A percentile compares a stretch with the other conserved stretches of the same genome.
Evolutionary conservation across 441 rosid species (phyloP).

Genomic region (Brassica balearica): DNA sequence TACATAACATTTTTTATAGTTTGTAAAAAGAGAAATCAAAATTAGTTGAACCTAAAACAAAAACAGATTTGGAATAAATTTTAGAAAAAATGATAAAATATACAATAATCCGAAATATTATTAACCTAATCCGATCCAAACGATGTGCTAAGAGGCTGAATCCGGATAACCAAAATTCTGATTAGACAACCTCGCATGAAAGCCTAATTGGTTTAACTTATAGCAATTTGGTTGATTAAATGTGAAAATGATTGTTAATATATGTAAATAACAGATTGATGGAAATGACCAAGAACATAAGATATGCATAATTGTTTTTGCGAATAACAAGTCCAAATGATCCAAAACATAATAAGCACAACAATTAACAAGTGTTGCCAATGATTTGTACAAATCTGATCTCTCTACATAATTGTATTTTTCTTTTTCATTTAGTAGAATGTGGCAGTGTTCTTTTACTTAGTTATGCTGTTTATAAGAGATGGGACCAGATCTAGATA

Average conservation of each 20-base stretch:
- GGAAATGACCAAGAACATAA: neutral
- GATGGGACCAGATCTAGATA: constrained; percentile 96
- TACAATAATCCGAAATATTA: no score
- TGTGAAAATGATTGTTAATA: neutral
- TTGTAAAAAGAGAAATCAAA: no score
- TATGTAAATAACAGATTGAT: neutral
- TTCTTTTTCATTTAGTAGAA: neutral
- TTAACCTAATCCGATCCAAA: neutral
- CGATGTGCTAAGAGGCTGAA: neutral
- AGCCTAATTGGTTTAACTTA: neutral
- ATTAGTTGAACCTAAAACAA: neutral
- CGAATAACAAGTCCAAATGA: constrained; percentile 25
- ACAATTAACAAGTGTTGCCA: constrained; percentile 13
- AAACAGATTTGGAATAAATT: neutral
- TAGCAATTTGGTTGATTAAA: neutral
- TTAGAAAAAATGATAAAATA: neutral
- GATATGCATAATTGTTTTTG: neutral
- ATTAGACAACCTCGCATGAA: neutral
- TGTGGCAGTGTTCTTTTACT: constrained; percentile 24
- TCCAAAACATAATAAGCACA: constrained; percentile 10
- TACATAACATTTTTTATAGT: no score
- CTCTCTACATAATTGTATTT: constrained; percentile 9
- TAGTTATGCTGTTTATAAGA: constrained; percentile 69
- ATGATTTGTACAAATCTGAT: constrained; percentile 40
- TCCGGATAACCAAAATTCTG: neutral